Evolutionary conservation across 1,284 basidiomycete genomes (phyloP).

Genomic region (Flammula alnicola): DNA sequence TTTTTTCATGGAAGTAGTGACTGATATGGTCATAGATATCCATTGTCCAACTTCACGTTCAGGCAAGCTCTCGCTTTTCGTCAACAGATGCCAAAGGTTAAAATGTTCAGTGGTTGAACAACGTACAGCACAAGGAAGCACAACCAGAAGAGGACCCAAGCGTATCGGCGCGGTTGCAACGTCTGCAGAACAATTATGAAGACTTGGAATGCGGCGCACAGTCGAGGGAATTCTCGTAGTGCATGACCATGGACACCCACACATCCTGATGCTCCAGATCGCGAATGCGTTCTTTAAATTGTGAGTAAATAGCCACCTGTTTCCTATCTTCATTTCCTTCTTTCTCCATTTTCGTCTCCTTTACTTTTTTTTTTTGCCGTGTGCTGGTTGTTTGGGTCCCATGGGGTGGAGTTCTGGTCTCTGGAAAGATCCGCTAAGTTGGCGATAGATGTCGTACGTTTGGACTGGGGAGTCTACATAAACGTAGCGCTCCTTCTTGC

Average conservation of each 20-base stretch:
- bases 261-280: conserved; percentile 97
- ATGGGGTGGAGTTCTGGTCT: not conserved
- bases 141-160: conserved; percentile 97
- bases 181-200: conserved; percentile 95
- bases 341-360: not conserved
- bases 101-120: not conserved
- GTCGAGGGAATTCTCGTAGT: conserved; percentile 98
- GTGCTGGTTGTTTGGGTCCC: not conserved
- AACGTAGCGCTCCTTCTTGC: not conserved
- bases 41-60: conserved; percentile 88
- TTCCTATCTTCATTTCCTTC: not conserved
- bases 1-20: not conserved
- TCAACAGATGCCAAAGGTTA: too few relatives aligned
- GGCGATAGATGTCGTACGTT: conserved; percentile 1
- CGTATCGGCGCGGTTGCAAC: conserved; percentile 86
- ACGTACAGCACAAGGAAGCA: conserved; percentile 78
- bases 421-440: not conserved
- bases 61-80: conserved; percentile 45
- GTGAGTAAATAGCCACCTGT: conserved; percentile 52
- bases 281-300: conserved; percentile 99
- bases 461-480: conserved; percentile 1
- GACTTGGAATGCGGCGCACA: conserved; percentile 92
- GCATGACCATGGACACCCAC: conserved; percentile 92
- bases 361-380: too few relatives aligned
- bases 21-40: conserved; percentile 55